Percentiles rank a stretch among this genome's conserved stretches.
These are phyloP conservation scores for Colletotrichum endophyticum DNA, from an alignment of 2,329 filamentous ascomycete species.

Conservation along the genomic window DNA sequence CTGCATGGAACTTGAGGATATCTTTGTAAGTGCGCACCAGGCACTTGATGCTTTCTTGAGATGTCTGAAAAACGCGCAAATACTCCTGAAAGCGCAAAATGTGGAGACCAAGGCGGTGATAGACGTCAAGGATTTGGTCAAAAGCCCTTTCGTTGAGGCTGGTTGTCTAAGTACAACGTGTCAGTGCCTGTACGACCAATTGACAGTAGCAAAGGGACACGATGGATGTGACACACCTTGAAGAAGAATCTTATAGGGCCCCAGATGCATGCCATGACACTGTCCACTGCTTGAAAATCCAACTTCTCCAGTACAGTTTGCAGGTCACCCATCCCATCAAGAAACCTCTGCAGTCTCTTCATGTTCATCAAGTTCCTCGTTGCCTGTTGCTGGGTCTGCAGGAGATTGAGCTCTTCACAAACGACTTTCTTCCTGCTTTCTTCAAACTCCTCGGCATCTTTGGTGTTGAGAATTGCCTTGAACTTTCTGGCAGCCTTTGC, in stretches of 20 bases:
- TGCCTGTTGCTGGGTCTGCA: conserved; percentile 30
- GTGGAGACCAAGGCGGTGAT: conserved; percentile 1
- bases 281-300: background rate
- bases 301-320: background rate
- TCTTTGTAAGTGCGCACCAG: conserved; percentile 13
- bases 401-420: conserved; percentile 23
- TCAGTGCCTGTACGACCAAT: background rate
- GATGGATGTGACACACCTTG: background rate
- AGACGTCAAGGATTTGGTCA: conserved; percentile 18
- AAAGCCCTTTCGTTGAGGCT: conserved; percentile 8
- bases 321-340: conserved; percentile 18
- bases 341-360: conserved; percentile 26
- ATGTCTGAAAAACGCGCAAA: no score
- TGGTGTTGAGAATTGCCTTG: conserved; percentile 17
- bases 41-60: background rate
- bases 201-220: fast-evolving
- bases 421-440: no score
- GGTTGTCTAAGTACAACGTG: background rate
- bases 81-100: background rate
- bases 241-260: conserved; percentile 30
- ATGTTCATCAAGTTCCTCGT: conserved; percentile 31
- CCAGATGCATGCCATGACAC: conserved; percentile 32
- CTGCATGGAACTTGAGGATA: background rate
- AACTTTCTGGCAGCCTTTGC: conserved; percentile 5
- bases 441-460: conserved; percentile 22